Evolutionary conservation across 352 stramenopile genomes (phyloP).

Genomic region (Globisporangium echinulatum): DNA sequence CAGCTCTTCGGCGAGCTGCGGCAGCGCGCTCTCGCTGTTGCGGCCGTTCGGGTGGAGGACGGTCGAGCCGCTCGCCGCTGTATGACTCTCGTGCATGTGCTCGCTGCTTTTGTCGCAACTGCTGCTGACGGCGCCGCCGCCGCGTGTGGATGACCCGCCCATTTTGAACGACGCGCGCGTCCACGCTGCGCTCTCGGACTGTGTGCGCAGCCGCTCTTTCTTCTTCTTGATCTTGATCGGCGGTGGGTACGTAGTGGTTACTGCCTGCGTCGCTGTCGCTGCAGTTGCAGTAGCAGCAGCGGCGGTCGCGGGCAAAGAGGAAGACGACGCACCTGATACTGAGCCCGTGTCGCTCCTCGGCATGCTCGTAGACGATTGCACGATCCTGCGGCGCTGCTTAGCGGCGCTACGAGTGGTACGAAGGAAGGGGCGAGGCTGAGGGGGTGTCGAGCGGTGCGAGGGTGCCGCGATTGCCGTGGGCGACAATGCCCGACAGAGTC

Average conservation of each 20-base stretch:
- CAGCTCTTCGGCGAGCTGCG: constrained; percentile 36
- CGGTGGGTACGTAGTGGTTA: neutral
- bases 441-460: no score
- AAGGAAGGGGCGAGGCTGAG: no score
- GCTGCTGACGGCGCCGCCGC: neutral
- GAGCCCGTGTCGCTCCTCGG: no score
- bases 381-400: no score
- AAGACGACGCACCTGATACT: no score
- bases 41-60: constrained; percentile 12
- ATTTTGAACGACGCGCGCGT: constrained; percentile 65
- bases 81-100: neutral
- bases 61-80: neutral
- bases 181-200: constrained; percentile 72
- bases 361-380: no score
- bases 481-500: no score
- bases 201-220: constrained; percentile 66
- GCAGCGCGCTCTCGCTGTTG: constrained; percentile 48
- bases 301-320: no score
- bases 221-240: constrained; percentile 24
- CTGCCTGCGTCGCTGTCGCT: no score
- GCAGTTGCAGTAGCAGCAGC: no score
- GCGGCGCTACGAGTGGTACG: no score
- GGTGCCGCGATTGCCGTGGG: no score
- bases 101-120: neutral
- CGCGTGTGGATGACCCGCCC: constrained; percentile 26